Percentiles rank a stretch among this genome's conserved stretches.
Conservation (phyloP, 495 filamentous ascomycete genomes). For the Alectoria sarmentosa region DNA sequence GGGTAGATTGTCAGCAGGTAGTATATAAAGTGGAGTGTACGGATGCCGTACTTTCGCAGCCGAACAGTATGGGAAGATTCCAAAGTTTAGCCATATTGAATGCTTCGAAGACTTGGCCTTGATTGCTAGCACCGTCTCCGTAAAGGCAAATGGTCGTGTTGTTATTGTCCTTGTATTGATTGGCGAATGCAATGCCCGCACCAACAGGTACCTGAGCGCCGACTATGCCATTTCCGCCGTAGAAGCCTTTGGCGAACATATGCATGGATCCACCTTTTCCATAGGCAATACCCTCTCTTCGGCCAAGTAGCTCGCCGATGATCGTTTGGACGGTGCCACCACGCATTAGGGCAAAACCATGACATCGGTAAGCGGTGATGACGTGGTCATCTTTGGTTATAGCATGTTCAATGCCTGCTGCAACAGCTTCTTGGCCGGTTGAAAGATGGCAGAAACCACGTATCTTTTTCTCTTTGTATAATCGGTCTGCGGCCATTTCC, state of each 20-base stretch:
- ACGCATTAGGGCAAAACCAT: constrained; percentile 96
- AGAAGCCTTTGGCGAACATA: constrained; percentile 98
- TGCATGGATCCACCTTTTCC: constrained; percentile 99
- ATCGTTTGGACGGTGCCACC: constrained; percentile 86
- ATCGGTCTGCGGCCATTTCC: constrained; percentile 96
- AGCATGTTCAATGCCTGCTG: constrained; percentile 93
- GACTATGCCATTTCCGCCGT: constrained; percentile 97
- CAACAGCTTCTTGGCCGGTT: constrained; percentile 94
- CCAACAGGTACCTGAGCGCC: constrained; percentile 97
- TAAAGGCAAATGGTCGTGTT: constrained; percentile 86
- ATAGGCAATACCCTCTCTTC: constrained; percentile 93
- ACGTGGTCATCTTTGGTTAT: constrained; percentile 85
- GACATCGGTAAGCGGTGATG: constrained; percentile 97
- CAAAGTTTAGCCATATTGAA: constrained; percentile 99
- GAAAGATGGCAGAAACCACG: constrained; percentile 99
- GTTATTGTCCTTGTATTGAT: constrained; percentile 82
- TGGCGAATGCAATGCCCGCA: constrained; percentile 92
- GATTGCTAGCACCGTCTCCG: constrained; percentile 96
- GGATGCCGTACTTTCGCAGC: constrained; percentile 78
- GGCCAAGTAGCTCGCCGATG: constrained; percentile 92
- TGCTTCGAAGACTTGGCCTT: constrained; percentile 98
- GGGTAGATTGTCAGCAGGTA: background rate
- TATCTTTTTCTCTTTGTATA: constrained; percentile 99
- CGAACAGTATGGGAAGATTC: constrained; percentile 91
- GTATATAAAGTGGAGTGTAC: background rate